A percentile compares a stretch with the other conserved stretches of the same genome.
phyloP scores from a whole-genome alignment of 2,329 filamentous ascomycete species.

The Botryotinia globosa region DNA sequence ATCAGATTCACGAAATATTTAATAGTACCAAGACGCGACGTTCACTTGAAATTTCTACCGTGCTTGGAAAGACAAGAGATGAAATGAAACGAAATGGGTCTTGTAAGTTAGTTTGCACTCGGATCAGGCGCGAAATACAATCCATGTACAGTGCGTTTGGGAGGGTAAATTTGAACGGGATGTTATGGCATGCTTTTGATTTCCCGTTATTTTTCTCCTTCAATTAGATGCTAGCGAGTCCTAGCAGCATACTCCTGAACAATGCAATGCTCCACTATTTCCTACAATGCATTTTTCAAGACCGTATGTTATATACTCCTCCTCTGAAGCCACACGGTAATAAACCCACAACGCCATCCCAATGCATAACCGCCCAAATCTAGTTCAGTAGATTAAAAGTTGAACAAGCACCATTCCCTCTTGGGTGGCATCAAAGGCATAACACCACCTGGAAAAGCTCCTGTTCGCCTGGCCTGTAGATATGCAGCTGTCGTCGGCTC shows the following conservation, averaged over 20 bases:
- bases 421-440: conserved; percentile 79
- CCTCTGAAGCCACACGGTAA: background rate
- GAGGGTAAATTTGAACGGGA: background rate
- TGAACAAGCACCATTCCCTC: conserved; percentile 71
- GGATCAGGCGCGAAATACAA: background rate
- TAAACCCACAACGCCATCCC: conserved; percentile 22
- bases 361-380: conserved; percentile 18
- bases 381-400: conserved; percentile 52
- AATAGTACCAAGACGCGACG: background rate
- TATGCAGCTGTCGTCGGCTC: conserved; percentile 62
- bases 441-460: conserved; percentile 64
- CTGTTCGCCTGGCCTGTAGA: conserved; percentile 59
- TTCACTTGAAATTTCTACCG: background rate
- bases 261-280: background rate
- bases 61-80: background rate
- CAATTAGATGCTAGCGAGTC: background rate
- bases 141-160: background rate
- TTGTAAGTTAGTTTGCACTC: background rate
- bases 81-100: background rate
- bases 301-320: background rate
- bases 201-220: background rate
- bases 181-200: background rate
- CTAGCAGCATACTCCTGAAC: background rate
- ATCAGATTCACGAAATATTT: background rate
- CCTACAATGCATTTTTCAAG: background rate